A percentile compares a stretch with the other conserved stretches of the same genome.
phyloP scores from a whole-genome alignment of 179 eudicot species.

The Dionaea muscipula region DNA sequence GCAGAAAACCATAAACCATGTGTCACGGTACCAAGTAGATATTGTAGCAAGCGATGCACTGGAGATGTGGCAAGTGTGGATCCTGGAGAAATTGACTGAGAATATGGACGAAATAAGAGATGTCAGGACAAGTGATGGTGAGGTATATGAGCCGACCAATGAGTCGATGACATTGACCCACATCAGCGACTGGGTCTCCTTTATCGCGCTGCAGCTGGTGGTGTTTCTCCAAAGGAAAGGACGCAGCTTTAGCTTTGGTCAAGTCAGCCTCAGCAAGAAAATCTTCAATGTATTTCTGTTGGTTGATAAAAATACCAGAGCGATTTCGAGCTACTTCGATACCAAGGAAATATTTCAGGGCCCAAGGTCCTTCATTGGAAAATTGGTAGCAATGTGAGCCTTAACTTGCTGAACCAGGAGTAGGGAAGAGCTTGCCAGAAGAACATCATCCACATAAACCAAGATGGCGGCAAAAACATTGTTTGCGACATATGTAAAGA shows the following conservation, averaged over 20 bases:
- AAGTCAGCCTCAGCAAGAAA: neutral
- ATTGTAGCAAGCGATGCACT: too few relatives aligned
- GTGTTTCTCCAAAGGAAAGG: neutral
- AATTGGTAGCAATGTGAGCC: neutral
- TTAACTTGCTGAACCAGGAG: neutral
- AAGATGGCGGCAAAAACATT: neutral
- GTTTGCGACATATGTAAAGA: neutral
- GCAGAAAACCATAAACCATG: too few relatives aligned
- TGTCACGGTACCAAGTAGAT: too few relatives aligned
- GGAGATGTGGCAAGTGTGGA: too few relatives aligned
- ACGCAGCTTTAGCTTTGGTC: neutral
- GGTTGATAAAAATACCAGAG: neutral
- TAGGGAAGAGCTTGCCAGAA: neutral
- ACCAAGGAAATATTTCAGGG: neutral
- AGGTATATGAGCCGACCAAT: too few relatives aligned
- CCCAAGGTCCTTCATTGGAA: conserved; percentile 1
- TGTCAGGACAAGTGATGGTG: too few relatives aligned
- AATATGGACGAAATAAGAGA: too few relatives aligned
- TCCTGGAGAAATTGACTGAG: too few relatives aligned
- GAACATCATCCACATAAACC: conserved; percentile 2
- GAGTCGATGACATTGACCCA: too few relatives aligned
- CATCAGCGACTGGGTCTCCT: too few relatives aligned
- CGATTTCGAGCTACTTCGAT: neutral
- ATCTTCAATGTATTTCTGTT: conserved; percentile 5
- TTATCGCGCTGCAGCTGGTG: too few relatives aligned